phyloP scores from a whole-genome alignment of 1,284 basidiomycete genomes.

The Rhodotorula sp. region DNA sequence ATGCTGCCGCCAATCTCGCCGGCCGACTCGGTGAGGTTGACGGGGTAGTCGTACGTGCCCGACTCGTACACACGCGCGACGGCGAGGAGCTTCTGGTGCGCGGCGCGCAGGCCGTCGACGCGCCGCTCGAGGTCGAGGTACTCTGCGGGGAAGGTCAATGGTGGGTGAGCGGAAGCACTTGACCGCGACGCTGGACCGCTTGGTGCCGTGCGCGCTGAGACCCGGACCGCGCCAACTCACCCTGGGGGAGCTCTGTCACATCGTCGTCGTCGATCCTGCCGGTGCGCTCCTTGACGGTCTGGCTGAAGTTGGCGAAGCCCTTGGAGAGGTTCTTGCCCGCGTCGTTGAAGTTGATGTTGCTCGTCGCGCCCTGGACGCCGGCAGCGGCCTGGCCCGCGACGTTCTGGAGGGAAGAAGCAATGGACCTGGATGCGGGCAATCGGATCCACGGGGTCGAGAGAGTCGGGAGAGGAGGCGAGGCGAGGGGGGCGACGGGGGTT shows the following conservation, averaged over 20 bases:
- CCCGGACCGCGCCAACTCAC: conserved; percentile 50
- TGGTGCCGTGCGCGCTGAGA: no score
- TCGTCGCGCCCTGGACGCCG: conserved; percentile 28
- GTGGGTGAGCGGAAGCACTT: no score
- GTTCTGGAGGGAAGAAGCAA: conserved; percentile 9
- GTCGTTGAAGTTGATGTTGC: conserved; percentile 40
- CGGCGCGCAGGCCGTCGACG: conserved; percentile 82
- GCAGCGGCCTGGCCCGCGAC: conserved; percentile 33
- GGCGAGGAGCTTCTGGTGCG: conserved; percentile 78
- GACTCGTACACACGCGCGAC: conserved; percentile 38
- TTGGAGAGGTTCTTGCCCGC: conserved; percentile 40
- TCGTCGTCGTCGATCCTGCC: conserved; percentile 87
- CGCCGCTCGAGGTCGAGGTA: conserved; percentile 94
- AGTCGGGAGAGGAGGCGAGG: no score
- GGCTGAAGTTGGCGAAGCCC: conserved; percentile 39
- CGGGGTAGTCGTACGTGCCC: conserved; percentile 62
- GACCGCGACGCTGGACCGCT: background rate
- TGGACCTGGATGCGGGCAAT: background rate
- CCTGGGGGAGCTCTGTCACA: conserved; percentile 91
- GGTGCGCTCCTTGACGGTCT: conserved; percentile 66
- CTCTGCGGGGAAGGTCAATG: conserved; percentile 56
- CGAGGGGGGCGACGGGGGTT: background rate
- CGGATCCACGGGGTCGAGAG: background rate
- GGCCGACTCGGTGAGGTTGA: conserved; percentile 59
- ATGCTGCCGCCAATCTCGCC: conserved; percentile 57